These are phyloP conservation scores for Gynostemma pentaphyllum DNA, from an alignment of 306 rosid species.

Conservation along the genomic window DNA sequence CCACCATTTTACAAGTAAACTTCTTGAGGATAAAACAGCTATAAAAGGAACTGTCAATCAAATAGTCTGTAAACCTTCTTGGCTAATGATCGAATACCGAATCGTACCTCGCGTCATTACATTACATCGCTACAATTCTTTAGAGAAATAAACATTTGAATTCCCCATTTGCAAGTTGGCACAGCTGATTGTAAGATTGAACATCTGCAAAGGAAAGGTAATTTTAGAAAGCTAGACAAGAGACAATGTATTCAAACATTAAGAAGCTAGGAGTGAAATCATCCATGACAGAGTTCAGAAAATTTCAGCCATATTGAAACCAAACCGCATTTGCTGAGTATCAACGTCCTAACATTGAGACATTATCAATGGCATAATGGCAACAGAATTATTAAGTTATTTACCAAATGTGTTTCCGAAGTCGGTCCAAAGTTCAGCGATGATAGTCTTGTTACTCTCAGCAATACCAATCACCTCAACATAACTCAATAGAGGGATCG, in stretches of 20 bases:
- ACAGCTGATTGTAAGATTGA: constrained; percentile 59
- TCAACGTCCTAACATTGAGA: background rate
- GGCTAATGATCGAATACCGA: background rate
- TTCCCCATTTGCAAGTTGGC: constrained; percentile 81
- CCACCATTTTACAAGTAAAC: background rate
- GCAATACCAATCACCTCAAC: constrained; percentile 85
- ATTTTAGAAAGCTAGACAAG: background rate
- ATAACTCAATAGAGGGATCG: constrained; percentile 38
- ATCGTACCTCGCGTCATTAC: background rate
- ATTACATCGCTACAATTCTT: background rate
- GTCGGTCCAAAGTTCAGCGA: constrained; percentile 67
- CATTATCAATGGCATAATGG: background rate
- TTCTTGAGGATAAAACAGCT: background rate
- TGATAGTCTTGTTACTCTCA: constrained; percentile 59
- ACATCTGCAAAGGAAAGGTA: constrained; percentile 35
- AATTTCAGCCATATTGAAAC: background rate
- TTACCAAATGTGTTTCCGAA: constrained; percentile 75
- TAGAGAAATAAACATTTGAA: constrained; percentile 65
- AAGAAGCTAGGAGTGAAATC: background rate
- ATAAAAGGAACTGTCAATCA: background rate
- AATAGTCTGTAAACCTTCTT: no score
- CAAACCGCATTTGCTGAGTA: background rate
- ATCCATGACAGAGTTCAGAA: background rate
- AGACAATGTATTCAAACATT: background rate
- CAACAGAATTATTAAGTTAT: constrained; percentile 1